phyloP scores from a whole-genome alignment of 495 filamentous ascomycete species.

The Podospora pseudocomata region DNA sequence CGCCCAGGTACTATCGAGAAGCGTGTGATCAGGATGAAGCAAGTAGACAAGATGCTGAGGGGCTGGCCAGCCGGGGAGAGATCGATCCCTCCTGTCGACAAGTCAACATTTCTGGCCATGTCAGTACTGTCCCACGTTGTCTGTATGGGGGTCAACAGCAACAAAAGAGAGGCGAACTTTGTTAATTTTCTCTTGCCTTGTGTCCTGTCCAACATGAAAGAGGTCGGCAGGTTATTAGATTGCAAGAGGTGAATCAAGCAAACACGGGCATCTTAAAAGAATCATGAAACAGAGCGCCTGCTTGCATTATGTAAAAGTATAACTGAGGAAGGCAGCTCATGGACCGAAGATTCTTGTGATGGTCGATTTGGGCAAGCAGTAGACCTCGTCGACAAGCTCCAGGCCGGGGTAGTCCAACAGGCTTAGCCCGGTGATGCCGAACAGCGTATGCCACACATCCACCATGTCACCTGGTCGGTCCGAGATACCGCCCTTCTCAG shows the following conservation, averaged over 20 bases:
- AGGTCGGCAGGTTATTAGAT: conserved; percentile 67
- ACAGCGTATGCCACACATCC: conserved; percentile 93
- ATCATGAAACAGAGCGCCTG: background rate
- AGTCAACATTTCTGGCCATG: background rate
- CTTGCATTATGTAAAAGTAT: background rate
- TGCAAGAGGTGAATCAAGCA: conserved; percentile 49
- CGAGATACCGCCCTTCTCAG: conserved; percentile 77
- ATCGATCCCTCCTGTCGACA: background rate
- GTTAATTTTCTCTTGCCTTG: conserved; percentile 67
- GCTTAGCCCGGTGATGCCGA: conserved; percentile 85
- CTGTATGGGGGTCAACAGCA: background rate
- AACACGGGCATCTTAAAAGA: background rate
- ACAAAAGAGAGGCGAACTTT: conserved; percentile 12
- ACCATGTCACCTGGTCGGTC: conserved; percentile 92
- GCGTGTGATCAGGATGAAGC: background rate
- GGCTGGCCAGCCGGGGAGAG: background rate
- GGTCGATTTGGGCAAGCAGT: conserved; percentile 75
- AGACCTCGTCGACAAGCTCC: conserved; percentile 78
- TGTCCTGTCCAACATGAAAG: conserved; percentile 59
- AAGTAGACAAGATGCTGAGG: background rate
- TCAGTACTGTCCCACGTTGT: background rate
- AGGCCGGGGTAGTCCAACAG: conserved; percentile 72
- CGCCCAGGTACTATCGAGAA: too few species aligned
- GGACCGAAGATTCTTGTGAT: conserved; percentile 51
- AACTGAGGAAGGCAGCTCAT: conserved; percentile 14